Evolutionary conservation across 2,329 filamentous ascomycete species (phyloP).

Genomic region (Graphiopsis chlorocephala): DNA sequence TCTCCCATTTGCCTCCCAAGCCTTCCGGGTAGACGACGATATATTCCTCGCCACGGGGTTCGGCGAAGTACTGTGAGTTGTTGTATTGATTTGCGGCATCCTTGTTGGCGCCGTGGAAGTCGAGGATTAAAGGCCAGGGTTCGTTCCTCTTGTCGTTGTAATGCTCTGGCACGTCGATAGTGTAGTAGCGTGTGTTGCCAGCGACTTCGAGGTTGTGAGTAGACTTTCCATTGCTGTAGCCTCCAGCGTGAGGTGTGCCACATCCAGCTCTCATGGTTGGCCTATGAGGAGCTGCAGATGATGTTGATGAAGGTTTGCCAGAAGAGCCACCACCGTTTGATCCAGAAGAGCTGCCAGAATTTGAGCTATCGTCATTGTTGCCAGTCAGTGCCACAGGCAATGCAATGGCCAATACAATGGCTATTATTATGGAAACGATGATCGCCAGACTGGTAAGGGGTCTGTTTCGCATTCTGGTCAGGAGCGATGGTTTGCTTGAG

Average conservation of each 20-base stretch:
- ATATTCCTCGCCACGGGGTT: constrained; percentile 43
- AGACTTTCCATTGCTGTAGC: neutral
- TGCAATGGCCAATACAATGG: constrained; percentile 8
- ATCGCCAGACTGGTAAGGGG: constrained; percentile 10
- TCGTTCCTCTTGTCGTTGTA: constrained; percentile 21
- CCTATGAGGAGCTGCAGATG: neutral
- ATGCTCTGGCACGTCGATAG: constrained; percentile 25
- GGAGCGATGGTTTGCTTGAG: constrained; percentile 4
- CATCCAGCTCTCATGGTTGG: constrained; percentile 1
- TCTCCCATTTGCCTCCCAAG: constrained; percentile 39
- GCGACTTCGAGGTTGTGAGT: constrained; percentile 21
- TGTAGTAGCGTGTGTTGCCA: constrained; percentile 24
- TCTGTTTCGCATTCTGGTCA: constrained; percentile 3
- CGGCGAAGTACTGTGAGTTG: constrained; percentile 47
- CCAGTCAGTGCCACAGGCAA: constrained; percentile 4
- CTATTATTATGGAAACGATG: neutral
- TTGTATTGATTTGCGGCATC: constrained; percentile 40
- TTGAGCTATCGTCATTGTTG: neutral
- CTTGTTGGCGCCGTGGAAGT: constrained; percentile 46
- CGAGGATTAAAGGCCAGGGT: constrained; percentile 42
- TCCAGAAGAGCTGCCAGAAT: constrained; percentile 4
- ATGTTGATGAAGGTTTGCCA: constrained; percentile 6
- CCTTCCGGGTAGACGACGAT: constrained; percentile 50
- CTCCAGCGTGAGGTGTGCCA: constrained; percentile 4
- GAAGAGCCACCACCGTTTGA: neutral